These are phyloP conservation scores for Cucumis cinereus DNA, from an alignment of 306 rosid genomes.

Conservation along the genomic window DNA sequence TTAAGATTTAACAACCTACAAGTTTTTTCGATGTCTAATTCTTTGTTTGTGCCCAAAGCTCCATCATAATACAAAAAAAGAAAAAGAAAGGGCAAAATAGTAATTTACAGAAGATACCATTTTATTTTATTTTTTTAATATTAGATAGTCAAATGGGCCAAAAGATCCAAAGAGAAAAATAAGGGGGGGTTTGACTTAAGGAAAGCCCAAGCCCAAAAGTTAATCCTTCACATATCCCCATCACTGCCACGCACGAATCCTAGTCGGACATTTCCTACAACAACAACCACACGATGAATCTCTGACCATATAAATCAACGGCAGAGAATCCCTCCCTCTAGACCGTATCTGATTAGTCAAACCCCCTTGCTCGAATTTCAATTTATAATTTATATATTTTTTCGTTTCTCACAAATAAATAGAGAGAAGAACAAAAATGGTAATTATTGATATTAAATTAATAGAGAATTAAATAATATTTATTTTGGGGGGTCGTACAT, in stretches of 20 bases:
- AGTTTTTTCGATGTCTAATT: not conserved
- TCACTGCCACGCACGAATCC: constrained; percentile 18
- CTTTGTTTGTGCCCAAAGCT: not conserved
- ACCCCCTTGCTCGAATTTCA: not conserved
- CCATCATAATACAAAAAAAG: not conserved
- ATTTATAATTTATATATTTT: not conserved
- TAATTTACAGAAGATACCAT: not conserved
- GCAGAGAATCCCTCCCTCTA: not conserved
- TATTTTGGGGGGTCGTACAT: constrained; percentile 18
- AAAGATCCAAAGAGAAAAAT: not conserved
- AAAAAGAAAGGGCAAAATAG: not conserved
- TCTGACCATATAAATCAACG: not conserved
- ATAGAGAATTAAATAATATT: not conserved
- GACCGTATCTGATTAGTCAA: constrained; percentile 16
- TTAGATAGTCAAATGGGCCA: constrained; percentile 5
- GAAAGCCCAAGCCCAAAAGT: constrained; percentile 15
- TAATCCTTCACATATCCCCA: constrained; percentile 5
- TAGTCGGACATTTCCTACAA: constrained; percentile 8
- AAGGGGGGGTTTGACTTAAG: constrained; percentile 15
- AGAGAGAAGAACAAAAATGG: not conserved
- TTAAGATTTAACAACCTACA: too few species aligned
- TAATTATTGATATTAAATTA: not conserved
- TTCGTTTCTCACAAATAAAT: not conserved
- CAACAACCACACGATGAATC: constrained; percentile 5
- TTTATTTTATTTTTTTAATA: not conserved